Evolutionary conservation across 441 rosid genomes (phyloP).

Genomic region (Pelargonium citronellum): DNA sequence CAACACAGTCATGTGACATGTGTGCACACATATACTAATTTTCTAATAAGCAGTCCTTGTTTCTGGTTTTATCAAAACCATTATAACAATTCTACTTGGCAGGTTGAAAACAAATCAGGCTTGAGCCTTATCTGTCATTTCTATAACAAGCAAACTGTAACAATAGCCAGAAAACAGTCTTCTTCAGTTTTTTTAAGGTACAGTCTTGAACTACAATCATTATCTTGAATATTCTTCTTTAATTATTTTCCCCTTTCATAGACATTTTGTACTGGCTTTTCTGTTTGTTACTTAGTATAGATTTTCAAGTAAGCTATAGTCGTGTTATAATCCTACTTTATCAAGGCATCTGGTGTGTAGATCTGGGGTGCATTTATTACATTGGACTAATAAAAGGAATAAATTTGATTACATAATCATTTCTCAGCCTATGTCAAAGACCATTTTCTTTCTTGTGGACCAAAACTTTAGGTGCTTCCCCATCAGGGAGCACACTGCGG

Average conservation of each 20-base stretch:
- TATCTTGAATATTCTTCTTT: background rate
- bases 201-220: constrained; percentile 15
- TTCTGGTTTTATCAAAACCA: constrained; percentile 17
- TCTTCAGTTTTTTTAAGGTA: constrained; percentile 72
- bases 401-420: background rate
- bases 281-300: background rate
- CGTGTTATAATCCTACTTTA: background rate
- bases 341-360: background rate
- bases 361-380: background rate
- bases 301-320: background rate
- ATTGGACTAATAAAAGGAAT: constrained; percentile 2
- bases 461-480: background rate
- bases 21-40: background rate
- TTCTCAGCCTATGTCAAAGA: background rate
- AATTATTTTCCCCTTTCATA: background rate
- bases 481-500: background rate
- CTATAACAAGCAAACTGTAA: constrained; percentile 49
- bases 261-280: background rate
- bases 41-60: constrained; percentile 4
- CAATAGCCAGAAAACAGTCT: constrained; percentile 56
- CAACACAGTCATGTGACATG: constrained; percentile 9
- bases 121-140: constrained; percentile 62
- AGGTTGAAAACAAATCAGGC: constrained; percentile 84
- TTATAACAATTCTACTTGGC: constrained; percentile 25
- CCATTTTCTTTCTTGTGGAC: background rate